phyloP scores from a whole-genome alignment of 257 asterid species.

The Ligustrum vulgare region DNA sequence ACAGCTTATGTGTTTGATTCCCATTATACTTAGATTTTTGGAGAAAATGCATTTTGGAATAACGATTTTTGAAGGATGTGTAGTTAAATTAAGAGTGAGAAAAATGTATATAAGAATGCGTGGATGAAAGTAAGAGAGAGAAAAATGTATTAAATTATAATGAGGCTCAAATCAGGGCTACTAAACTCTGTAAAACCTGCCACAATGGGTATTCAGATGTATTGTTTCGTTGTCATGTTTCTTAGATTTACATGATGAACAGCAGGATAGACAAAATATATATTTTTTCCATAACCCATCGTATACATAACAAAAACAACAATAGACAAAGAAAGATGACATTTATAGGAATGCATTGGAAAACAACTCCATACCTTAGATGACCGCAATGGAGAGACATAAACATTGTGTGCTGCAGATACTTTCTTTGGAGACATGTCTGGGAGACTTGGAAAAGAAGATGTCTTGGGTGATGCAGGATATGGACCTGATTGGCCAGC shows the following conservation, averaged over 20 bases:
- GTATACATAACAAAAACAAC: neutral
- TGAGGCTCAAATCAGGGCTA: neutral
- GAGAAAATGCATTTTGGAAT: too few species aligned
- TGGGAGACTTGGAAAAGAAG: constrained; percentile 88
- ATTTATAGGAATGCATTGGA: neutral
- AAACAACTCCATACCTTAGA: constrained; percentile 59
- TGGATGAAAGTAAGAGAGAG: too few species aligned
- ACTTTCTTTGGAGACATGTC: constrained; percentile 99
- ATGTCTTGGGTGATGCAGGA: constrained; percentile 81
- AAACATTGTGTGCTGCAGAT: constrained; percentile 85
- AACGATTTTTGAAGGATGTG: too few species aligned
- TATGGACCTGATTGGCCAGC: constrained; percentile 49
- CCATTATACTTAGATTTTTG: too few species aligned
- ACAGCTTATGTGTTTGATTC: neutral
- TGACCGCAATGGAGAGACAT: constrained; percentile 87
- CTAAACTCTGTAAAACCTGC: neutral
- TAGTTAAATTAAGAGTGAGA: too few species aligned
- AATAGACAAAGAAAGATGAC: neutral
- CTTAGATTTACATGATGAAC: constrained; percentile 10
- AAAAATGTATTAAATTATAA: too few species aligned
- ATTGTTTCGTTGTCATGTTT: neutral
- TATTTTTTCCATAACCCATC: neutral
- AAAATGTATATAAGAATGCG: too few species aligned
- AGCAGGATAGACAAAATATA: neutral
- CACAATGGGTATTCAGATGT: neutral